phyloP scores from a whole-genome alignment of 2,329 filamentous ascomycete species.

The Diplodia sapinea region DNA sequence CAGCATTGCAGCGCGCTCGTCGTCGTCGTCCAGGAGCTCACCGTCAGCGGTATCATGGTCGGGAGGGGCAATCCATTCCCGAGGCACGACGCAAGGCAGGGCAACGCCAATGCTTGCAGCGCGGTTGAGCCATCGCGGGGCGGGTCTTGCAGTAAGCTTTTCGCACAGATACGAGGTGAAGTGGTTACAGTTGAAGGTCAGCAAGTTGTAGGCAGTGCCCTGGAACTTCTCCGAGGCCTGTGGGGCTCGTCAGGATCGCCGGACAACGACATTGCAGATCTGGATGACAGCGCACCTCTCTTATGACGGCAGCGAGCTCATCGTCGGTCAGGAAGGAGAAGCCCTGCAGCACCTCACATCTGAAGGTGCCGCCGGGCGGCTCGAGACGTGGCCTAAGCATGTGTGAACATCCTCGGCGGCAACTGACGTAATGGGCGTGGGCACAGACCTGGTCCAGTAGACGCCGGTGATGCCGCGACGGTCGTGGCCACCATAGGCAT shows the following conservation, averaged over 20 bases:
- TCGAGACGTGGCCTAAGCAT: conserved; percentile 62
- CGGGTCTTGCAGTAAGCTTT: conserved; percentile 71
- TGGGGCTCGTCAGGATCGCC: conserved; percentile 37
- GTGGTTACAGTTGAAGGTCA: conserved; percentile 88
- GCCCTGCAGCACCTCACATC: conserved; percentile 76
- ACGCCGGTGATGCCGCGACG: conserved; percentile 74
- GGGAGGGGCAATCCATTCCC: conserved; percentile 80
- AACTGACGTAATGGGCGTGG: conserved; percentile 20
- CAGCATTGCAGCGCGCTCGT: conserved; percentile 67
- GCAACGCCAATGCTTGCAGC: conserved; percentile 83
- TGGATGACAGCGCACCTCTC: conserved; percentile 46
- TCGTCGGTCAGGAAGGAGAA: conserved; percentile 72
- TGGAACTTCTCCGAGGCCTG: conserved; percentile 73
- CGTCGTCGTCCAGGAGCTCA: conserved; percentile 65
- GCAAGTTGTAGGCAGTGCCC: conserved; percentile 78
- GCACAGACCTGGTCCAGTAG: conserved; percentile 71
- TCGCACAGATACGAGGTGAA: conserved; percentile 80
- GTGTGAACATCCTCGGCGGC: conserved; percentile 4
- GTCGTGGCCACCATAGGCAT: conserved; percentile 84
- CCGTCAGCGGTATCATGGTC: conserved; percentile 76
- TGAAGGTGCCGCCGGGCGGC: conserved; percentile 79
- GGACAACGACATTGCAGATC: not conserved
- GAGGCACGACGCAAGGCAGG: conserved; percentile 80
- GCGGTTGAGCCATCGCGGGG: conserved; percentile 79
- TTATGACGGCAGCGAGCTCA: conserved; percentile 75